phyloP scores from a whole-genome alignment of 2,329 filamentous ascomycete genomes.

The Neospermospora avenae region DNA sequence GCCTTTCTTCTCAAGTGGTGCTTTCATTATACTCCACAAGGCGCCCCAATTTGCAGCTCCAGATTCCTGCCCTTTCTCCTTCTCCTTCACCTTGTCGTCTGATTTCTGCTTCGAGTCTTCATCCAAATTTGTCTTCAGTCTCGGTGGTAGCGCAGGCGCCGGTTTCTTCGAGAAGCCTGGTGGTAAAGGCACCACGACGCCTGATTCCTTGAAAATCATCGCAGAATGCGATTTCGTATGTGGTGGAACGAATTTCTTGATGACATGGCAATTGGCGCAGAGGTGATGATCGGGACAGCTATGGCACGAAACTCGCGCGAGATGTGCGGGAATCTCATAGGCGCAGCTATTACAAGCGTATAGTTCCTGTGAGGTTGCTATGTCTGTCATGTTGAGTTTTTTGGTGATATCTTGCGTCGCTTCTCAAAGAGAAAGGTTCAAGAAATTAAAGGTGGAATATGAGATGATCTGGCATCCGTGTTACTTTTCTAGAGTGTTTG shows the following conservation, averaged over 20 bases:
- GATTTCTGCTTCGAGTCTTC: background rate
- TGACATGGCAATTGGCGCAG: constrained; percentile 29
- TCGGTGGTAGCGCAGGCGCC: constrained; percentile 20
- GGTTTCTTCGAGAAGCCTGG: constrained; percentile 16
- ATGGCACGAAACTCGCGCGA: constrained; percentile 19
- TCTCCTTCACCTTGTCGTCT: background rate
- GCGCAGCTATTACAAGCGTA: constrained; percentile 16
- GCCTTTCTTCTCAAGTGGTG: constrained; percentile 19
- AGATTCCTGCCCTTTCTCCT: constrained; percentile 4
- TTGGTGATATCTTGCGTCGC: background rate
- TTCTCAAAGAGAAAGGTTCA: background rate
- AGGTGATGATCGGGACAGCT: constrained; percentile 23
- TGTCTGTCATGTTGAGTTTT: constrained; percentile 1
- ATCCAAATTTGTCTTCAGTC: background rate
- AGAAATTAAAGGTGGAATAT: background rate
- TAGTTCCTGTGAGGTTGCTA: constrained; percentile 1
- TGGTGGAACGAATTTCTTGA: constrained; percentile 19
- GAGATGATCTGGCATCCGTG: background rate
- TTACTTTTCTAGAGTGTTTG: background rate
- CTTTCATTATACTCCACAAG: constrained; percentile 29
- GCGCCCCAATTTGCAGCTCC: constrained; percentile 29
- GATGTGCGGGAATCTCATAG: constrained; percentile 8
- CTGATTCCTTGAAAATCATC: constrained; percentile 21
- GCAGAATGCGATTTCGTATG: constrained; percentile 21
- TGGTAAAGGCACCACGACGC: constrained; percentile 16